A percentile compares a stretch with the other conserved stretches of the same genome.
phyloP scores from a whole-genome alignment of 257 asterid species.

The Haberlea rhodopensis region DNA sequence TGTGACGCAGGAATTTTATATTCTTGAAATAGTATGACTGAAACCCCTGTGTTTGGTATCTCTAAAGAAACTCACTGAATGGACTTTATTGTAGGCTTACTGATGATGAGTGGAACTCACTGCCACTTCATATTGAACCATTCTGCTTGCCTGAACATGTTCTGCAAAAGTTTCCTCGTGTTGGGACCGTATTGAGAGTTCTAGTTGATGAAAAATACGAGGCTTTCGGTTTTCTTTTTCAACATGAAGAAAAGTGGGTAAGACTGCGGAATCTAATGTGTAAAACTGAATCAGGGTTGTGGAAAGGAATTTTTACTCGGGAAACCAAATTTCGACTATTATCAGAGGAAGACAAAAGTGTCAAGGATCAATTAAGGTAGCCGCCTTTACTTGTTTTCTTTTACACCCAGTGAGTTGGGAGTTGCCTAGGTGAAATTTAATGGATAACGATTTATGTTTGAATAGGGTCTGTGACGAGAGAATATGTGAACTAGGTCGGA shows the following conservation, averaged over 20 bases:
- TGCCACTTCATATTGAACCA: conserved; percentile 13
- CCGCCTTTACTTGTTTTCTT: background rate
- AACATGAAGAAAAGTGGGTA: conserved; percentile 22
- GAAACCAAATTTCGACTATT: conserved; percentile 22
- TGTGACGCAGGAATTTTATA: background rate
- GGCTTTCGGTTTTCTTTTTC: conserved; percentile 22
- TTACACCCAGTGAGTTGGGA: background rate
- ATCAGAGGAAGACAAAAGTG: conserved; percentile 13
- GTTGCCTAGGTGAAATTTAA: background rate
- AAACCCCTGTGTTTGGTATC: background rate
- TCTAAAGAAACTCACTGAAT: background rate
- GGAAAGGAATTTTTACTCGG: conserved; percentile 22
- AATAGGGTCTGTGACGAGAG: conserved; percentile 2
- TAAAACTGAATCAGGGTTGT: conserved; percentile 23
- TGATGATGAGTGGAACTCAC: background rate
- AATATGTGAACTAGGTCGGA: conserved; percentile 10
- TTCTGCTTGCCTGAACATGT: conserved; percentile 3
- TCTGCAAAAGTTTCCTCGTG: conserved; percentile 6
- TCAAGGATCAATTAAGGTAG: conserved; percentile 8
- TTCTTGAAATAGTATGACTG: background rate
- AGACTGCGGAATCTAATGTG: conserved; percentile 25
- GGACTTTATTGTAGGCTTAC: background rate
- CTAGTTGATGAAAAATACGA: conserved; percentile 19
- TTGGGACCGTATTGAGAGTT: conserved; percentile 16
- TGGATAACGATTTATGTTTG: conserved; percentile 4